A percentile compares a stretch with the other conserved stretches of the same genome.
These are phyloP conservation scores for Cutaneotrichosporon cavernicola DNA, from an alignment of 1,284 basidiomycete species.

Conservation along the genomic window DNA sequence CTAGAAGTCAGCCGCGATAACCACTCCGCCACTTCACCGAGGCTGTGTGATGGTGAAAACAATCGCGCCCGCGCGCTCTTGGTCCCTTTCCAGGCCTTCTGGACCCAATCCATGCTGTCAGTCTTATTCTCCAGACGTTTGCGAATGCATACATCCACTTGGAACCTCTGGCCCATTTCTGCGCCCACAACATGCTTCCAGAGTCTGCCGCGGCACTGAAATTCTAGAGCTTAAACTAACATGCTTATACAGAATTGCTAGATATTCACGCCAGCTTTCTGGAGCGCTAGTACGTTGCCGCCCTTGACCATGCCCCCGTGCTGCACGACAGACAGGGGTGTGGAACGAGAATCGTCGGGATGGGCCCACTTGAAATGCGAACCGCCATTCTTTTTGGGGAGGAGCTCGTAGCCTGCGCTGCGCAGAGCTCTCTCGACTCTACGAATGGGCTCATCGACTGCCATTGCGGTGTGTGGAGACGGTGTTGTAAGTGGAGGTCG, in stretches of 20 bases:
- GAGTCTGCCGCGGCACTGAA: neutral
- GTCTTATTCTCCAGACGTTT: too few species aligned
- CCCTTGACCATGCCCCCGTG: neutral
- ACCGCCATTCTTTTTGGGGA: neutral
- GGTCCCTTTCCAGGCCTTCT: neutral
- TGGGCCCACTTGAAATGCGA: neutral
- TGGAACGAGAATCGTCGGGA: neutral
- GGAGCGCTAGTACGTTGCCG: neutral
- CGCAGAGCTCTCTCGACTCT: neutral
- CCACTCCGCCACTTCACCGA: constrained; percentile 7
- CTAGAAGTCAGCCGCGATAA: constrained; percentile 10
- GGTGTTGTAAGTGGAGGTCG: neutral
- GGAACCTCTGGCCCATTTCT: neutral
- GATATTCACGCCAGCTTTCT: neutral
- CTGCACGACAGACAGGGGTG: neutral
- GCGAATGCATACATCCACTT: too few species aligned
- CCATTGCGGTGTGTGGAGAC: neutral
- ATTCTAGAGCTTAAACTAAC: too few species aligned
- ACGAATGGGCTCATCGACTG: neutral
- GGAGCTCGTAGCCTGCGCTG: neutral
- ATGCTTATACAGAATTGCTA: neutral
- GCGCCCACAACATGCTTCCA: neutral
- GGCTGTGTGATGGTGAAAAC: neutral
- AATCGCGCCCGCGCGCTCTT: neutral
- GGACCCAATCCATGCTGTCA: too few species aligned